Conservation (phyloP, 352 stramenopile species). For the Elongisporangium undulatum region DNA sequence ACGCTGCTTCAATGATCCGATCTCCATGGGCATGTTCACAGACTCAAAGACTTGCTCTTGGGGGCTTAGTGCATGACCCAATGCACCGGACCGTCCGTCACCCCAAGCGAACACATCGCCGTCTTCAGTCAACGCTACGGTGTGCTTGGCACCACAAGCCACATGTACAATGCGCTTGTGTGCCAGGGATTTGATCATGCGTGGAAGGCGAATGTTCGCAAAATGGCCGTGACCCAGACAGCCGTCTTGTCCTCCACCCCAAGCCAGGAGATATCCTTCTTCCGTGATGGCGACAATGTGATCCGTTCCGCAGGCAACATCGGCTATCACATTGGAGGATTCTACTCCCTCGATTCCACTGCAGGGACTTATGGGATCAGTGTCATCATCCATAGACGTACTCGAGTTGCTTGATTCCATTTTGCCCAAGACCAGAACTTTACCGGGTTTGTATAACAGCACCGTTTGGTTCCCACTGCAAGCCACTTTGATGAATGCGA, state of each 20-base stretch:
- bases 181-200: slow-evolving; percentile 34
- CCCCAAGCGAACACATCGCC: slow-evolving; percentile 69
- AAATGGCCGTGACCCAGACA: slow-evolving; percentile 23
- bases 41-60: slow-evolving; percentile 26
- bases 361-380: not conserved
- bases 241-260: slow-evolving; percentile 44
- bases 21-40: slow-evolving; percentile 41
- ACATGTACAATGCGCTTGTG: slow-evolving; percentile 62
- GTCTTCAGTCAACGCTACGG: slow-evolving; percentile 52
- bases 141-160: slow-evolving; percentile 58
- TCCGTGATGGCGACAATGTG: slow-evolving; percentile 64
- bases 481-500: slow-evolving; percentile 34
- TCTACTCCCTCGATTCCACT: not conserved
- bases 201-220: slow-evolving; percentile 8
- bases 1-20: slow-evolving; percentile 33
- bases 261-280: slow-evolving; percentile 71
- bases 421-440: slow-evolving; percentile 27
- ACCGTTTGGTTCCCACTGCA: slow-evolving; percentile 32
- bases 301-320: slow-evolving; percentile 52
- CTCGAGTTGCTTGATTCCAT: not conserved
- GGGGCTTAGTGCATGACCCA: slow-evolving; percentile 44
- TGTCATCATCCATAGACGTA: not conserved
- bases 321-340: slow-evolving; percentile 25
- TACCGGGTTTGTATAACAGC: slow-evolving; percentile 43
- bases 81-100: slow-evolving; percentile 38